Evolutionary conservation across 139 green algal genomes (phyloP).

Genomic region (Coelastrella sp.): DNA sequence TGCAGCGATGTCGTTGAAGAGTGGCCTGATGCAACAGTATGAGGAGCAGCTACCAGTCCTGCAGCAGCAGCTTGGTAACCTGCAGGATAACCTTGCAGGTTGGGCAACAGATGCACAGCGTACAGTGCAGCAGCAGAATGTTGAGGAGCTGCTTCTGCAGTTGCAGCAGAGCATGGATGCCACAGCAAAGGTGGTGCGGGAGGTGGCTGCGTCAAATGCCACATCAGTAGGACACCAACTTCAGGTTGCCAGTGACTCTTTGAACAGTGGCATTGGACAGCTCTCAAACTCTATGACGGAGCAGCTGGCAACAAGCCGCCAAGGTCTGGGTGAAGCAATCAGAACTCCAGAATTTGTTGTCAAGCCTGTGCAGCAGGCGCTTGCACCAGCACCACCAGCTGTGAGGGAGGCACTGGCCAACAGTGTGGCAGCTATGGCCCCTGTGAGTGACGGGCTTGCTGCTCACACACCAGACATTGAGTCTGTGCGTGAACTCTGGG

Average conservation of each 20-base stretch:
- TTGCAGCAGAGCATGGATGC: conserved; percentile 39
- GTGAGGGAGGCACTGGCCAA: neutral
- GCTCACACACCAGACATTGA: neutral
- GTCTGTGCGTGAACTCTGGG: neutral
- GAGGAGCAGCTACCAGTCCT: conserved; percentile 40
- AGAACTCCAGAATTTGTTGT: neutral
- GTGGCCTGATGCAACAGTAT: conserved; percentile 21
- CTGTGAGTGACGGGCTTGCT: neutral
- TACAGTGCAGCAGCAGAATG: conserved; percentile 10
- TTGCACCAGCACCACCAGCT: neutral
- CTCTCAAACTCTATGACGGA: neutral
- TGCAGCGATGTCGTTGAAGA: conserved; percentile 24
- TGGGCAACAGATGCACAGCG: conserved; percentile 12
- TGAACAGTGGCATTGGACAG: neutral
- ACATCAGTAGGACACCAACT: conserved; percentile 7
- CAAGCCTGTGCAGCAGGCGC: neutral
- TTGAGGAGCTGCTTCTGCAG: conserved; percentile 30
- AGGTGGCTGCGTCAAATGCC: conserved; percentile 21
- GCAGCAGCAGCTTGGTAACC: conserved; percentile 3
- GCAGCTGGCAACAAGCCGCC: too few relatives aligned
- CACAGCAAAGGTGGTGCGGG: neutral
- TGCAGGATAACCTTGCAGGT: conserved; percentile 20
- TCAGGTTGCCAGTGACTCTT: neutral
- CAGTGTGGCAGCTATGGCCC: neutral
- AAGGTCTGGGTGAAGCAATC: neutral